phyloP scores from a whole-genome alignment of 371 early-diverging fungal genomes.

The Rhizomucor pusillus region DNA sequence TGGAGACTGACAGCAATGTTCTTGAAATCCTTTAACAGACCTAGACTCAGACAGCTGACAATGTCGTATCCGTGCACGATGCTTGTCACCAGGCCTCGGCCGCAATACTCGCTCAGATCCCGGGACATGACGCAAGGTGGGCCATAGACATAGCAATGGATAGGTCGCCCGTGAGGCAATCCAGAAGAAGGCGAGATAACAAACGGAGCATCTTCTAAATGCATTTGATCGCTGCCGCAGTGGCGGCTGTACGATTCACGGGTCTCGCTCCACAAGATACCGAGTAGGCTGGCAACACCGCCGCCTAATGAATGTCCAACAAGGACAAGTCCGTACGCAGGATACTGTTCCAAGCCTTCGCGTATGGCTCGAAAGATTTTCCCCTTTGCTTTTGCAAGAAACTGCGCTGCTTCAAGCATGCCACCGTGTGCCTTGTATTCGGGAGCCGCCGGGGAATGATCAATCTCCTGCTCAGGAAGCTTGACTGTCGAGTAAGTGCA shows the following conservation, averaged over 20 bases:
- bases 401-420: slow-evolving; percentile 72
- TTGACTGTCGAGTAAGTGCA: slow-evolving; percentile 73
- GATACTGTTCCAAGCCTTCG: slow-evolving; percentile 61
- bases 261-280: slow-evolving; percentile 68
- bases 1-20: slow-evolving; percentile 68
- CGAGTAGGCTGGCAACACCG: slow-evolving; percentile 70
- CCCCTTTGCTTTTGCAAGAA: slow-evolving; percentile 60
- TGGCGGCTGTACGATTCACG: too few species aligned
- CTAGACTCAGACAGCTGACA: slow-evolving; percentile 69
- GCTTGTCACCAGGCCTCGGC: slow-evolving; percentile 68
- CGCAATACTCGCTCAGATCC: slow-evolving; percentile 65
- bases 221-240: slow-evolving; percentile 28
- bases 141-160: slow-evolving; percentile 78
- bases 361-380: slow-evolving; percentile 66
- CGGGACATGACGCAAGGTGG: slow-evolving; percentile 71
- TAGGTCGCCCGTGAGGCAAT: slow-evolving; percentile 67
- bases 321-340: slow-evolving; percentile 73
- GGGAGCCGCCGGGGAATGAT: slow-evolving; percentile 13
- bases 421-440: slow-evolving; percentile 70
- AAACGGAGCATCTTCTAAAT: slow-evolving; percentile 50
- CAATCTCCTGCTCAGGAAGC: slow-evolving; percentile 27
- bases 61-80: slow-evolving; percentile 73
- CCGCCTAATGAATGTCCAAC: slow-evolving; percentile 84
- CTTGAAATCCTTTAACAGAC: slow-evolving; percentile 72
- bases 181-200: slow-evolving; percentile 64